phyloP scores from a whole-genome alignment of 768 basidiomycete species.

The Termitomyces sp. region DNA sequence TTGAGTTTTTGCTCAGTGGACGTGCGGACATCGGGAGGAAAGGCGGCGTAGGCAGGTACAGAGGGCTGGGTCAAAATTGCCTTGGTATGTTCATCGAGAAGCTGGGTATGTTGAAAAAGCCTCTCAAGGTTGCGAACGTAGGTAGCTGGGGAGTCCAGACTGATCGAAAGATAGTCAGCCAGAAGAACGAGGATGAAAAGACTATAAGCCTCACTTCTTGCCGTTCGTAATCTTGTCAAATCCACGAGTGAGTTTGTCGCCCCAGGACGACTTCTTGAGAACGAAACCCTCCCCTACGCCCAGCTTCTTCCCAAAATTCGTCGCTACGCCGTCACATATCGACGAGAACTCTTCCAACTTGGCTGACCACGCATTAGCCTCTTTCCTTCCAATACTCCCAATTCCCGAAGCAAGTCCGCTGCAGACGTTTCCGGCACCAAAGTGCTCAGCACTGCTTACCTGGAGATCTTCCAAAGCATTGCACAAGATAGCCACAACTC shows the following conservation, averaged over 20 bases:
- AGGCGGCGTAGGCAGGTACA: conserved; percentile 68
- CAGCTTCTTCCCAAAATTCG: conserved; percentile 82
- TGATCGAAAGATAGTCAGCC: conserved; percentile 25
- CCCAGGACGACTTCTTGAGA: conserved; percentile 77
- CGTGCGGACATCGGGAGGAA: conserved; percentile 56
- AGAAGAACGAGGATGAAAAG: conserved; percentile 1
- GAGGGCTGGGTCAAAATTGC: conserved; percentile 60
- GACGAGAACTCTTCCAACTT: conserved; percentile 78
- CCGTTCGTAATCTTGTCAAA: conserved; percentile 84
- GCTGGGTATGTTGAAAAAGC: conserved; percentile 68
- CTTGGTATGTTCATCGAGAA: conserved; percentile 84
- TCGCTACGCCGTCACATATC: conserved; percentile 75
- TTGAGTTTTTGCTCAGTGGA: conserved; percentile 71
- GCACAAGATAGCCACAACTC: conserved; percentile 74
- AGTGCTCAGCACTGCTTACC: conserved; percentile 61
- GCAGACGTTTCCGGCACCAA: conserved; percentile 75
- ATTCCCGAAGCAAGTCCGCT: conserved; percentile 71
- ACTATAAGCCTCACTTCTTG: conserved; percentile 63
- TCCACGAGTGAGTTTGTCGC: conserved; percentile 65
- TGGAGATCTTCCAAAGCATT: conserved; percentile 78
- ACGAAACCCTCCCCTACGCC: conserved; percentile 86
- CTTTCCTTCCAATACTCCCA: conserved; percentile 68
- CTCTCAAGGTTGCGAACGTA: conserved; percentile 75
- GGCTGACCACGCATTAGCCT: conserved; percentile 71
- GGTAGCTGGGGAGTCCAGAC: conserved; percentile 81